Base-by-base conservation (phyloP, 1,284 basidiomycete species). In the Porogramme epimiltina region DNA sequence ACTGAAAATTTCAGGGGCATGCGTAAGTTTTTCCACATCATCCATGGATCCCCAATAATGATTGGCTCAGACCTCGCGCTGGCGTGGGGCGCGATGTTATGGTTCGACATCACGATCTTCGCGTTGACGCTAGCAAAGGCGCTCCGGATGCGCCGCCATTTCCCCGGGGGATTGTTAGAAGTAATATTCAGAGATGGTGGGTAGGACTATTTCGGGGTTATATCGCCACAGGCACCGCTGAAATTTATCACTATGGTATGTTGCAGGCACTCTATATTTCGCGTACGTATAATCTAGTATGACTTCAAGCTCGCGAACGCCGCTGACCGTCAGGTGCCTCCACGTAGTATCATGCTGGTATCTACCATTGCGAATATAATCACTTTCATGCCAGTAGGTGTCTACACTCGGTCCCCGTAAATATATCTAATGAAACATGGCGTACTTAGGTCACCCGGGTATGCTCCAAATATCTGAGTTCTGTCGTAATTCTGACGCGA, bases 171-270 rank as follows among this genome's bases (percentile, higher is more conserved):
- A 8, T 41, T 62, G 20, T 47, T 62, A 3, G 51, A 58, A 34
- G 39, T 56, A 37, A 49, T 60, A 49, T 45, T 60, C n/a, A 51
- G 60, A 43, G 60, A 62, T 26, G 58, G 60, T 62, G 11, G 26
- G 53, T 13, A 9, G 28, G 8, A 13, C 28, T 6, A 31, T 8
- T 37, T 9, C 34, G 5, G 6, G 9, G 34, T 37, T 6, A 37
- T 13, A 37, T 37, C 16, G 13, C n/a, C 9, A 9, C n/a, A 9
- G 9, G 8, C 34, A 16, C 34, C 13, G n/a, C 5, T 37, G 34
- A 37, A n/a, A 37, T 18, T 37, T 37, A 31, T 13, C 28, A 6
- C 8, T 31, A 31, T 31, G 28, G 8, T 31, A 8, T 31, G 9
- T 16, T n/a, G 34, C 16, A 37, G 34, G 34, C 6, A 37, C 34